Conservation (phyloP, 768 basidiomycete genomes). For the Naganishia vishniacii region DNA sequence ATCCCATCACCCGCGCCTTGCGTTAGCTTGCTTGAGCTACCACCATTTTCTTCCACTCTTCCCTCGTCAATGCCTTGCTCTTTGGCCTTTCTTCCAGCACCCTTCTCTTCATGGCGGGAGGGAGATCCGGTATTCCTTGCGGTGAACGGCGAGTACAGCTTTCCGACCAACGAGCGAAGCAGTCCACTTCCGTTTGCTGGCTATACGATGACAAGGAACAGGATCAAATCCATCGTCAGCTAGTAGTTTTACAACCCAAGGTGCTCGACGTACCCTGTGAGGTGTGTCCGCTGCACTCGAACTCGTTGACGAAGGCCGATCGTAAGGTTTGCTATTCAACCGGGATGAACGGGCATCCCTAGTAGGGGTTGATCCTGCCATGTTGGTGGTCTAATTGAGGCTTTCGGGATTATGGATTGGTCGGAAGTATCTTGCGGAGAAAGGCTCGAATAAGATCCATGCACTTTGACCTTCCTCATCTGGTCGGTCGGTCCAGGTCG, state of each 20-base stretch:
- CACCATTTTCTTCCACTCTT: not conserved
- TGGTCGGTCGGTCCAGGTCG: too few relatives aligned
- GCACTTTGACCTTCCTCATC: too few relatives aligned
- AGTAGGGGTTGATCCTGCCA: conserved; percentile 13
- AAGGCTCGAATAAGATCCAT: too few relatives aligned
- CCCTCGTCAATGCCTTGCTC: not conserved
- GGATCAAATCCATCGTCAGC: not conserved
- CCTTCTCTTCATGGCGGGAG: not conserved
- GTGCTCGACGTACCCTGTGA: not conserved
- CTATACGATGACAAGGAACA: not conserved
- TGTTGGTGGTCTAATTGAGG: not conserved
- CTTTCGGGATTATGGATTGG: too few relatives aligned
- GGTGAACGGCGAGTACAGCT: conserved; percentile 14
- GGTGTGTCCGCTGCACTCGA: conserved; percentile 10
- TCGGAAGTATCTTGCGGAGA: too few relatives aligned
- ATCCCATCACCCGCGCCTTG: not conserved
- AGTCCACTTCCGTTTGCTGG: not conserved
- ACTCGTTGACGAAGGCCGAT: conserved; percentile 13
- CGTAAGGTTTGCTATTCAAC: conserved; percentile 4
- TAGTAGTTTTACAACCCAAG: not conserved
- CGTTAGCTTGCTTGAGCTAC: not conserved
- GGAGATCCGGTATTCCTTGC: not conserved
- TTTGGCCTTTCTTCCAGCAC: not conserved
- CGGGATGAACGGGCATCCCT: conserved; percentile 16
- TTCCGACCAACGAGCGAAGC: conserved; percentile 5